Base-by-base conservation (phyloP, 345 rosid genomes). In the Microthlaspi erraticum region DNA sequence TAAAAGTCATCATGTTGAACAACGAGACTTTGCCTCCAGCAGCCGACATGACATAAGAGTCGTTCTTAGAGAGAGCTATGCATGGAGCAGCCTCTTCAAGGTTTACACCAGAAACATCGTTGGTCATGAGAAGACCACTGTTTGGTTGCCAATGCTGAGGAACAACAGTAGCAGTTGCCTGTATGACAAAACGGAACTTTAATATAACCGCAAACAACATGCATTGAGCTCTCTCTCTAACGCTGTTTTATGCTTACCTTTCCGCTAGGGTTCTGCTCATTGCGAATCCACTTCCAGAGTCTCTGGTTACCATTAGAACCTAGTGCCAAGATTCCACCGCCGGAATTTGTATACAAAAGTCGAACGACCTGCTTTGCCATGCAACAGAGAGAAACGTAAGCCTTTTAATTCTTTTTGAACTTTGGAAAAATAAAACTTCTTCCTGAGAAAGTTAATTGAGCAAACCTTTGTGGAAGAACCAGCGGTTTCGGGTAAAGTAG, bases 81-180 rank as follows among this genome's bases (percentile, higher is more conserved):
- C 98, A 91, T 1, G 96, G 96, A 44, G 85, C 83, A 20, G 90
- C 86, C 80, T 87, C 95, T 78, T 89, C 95, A 45, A 82, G 87
- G 76, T 85, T 87, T 70, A 85, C 91, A 80, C 90, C 90, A 43
- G 88, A 32, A 60, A 87, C 82, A 74, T 90, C 95, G 69, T 92
- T 92, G 55, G 66, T 72, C 96, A 92, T 92, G 76, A 86, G 80
- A 86, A 86, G 92, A 81, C 98, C 96, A 79, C 87, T 92, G 83
- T 74, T 84, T 61, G 98, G 98, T 79, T 88, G 88, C 96, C 98
- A 92, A 64, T 77, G 92, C 76, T 88, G 96, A 18, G 98, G 98
- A 74, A 78, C 82, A 8, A 79, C 82, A 75, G 63, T 79, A 45
- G 89, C 77, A 10, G 87, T 92, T 83, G 98, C 98, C 96, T 92